Conservation (phyloP, 1,284 basidiomycete species). For the Heliocybe sulcata region DNA sequence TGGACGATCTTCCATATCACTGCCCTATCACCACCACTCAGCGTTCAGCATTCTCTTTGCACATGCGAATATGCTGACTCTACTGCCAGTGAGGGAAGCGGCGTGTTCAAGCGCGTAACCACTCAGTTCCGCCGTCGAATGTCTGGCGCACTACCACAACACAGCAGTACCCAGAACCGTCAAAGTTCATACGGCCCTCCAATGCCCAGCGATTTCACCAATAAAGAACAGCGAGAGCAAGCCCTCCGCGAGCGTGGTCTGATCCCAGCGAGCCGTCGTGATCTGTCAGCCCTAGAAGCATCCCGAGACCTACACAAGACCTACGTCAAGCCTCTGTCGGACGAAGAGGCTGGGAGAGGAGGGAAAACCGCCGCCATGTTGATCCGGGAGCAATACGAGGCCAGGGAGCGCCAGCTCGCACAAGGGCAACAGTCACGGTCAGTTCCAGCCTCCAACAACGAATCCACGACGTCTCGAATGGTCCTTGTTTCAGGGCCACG, state of each 20-base stretch:
- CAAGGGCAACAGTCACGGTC: neutral
- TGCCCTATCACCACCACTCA: no score
- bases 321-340: neutral
- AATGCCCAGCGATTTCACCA: neutral
- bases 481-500: neutral
- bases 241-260: conserved; percentile 48
- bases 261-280: conserved; percentile 32
- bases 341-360: neutral
- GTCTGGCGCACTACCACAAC: neutral
- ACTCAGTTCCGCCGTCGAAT: neutral
- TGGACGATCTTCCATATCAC: neutral
- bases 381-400: neutral
- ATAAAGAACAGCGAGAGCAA: conserved; percentile 29
- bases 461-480: neutral
- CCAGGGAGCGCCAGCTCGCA: neutral
- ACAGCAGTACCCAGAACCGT: neutral
- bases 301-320: conserved; percentile 34
- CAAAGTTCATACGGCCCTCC: neutral
- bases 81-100: neutral
- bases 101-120: conserved; percentile 1
- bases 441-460: neutral
- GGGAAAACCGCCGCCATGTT: neutral
- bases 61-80: neutral
- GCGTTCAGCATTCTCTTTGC: no score
- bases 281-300: conserved; percentile 40